Base-by-base conservation (phyloP, 2,329 filamentous ascomycete genomes). In the Fusarium nanum region DNA sequence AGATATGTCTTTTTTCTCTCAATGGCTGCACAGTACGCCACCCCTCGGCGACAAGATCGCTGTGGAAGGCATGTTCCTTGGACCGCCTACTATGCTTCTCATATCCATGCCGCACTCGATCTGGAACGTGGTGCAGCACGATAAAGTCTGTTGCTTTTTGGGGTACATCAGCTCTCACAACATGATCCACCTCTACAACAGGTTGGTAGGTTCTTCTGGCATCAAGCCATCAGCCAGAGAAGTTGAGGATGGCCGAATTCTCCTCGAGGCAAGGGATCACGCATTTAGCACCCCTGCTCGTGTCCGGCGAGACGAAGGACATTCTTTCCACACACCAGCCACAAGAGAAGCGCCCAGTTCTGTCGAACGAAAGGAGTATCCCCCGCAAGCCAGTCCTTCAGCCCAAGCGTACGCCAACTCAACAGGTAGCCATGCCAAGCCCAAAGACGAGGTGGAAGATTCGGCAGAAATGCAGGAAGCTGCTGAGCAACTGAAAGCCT, bases 401-500 rank as follows among this genome's bases (percentile, higher is more conserved):
- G 64, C 64, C 8, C 58, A 58, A 3, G 30, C 68, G 11, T 78
- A 71, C 42, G 64, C 73, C 25, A 52, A 76, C 32, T 56, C 64
- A 6, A 56, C 70, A 27, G 58, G 60, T 13, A 47, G 64, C 7
- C 71, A 76, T 2, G 65, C 67, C 18, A 80, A 81, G 55, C 64
- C 76, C 4, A 81, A 81, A 58, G 75, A 79, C 13, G 79, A 80
- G 16, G 78, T 78, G 8, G 88, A 90, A 73, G 88, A 90, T 60
- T 89, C 88, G n/a, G 88, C 86, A 11, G 89, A 91, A 78, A 90
- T 91, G 87, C 87, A 91, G 71, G 88, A 90, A 76, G 89, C 89
- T 22, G 89, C 89, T 6, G 88, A 91, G 74, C 88, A 91, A 76
- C 82, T 91, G 8, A 90, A 91, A 73, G 88, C 88, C 3, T 77